A percentile compares a stretch with the other conserved stretches of the same genome.
Evolutionary conservation across 495 filamentous ascomycete genomes (phyloP).

Genomic region (Pyronema omphalodes): DNA sequence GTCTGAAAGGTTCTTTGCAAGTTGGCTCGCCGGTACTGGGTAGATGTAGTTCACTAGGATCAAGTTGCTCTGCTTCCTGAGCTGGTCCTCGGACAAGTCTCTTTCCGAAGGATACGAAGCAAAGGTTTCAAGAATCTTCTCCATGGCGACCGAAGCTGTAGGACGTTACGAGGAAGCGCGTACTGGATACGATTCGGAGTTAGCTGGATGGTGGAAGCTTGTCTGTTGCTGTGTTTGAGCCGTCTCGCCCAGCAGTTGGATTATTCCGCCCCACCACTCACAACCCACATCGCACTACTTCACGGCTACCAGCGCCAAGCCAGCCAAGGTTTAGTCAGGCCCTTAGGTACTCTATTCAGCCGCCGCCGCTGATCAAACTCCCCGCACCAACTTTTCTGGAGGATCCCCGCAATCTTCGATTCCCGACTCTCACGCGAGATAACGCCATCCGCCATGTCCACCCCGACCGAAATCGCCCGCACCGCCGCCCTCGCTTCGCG

Average conservation of each 20-base stretch:
- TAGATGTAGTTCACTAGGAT: slow-evolving; percentile 15
- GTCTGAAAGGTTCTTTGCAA: slow-evolving; percentile 16
- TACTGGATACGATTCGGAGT: not conserved
- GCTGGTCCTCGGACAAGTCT: slow-evolving; percentile 16
- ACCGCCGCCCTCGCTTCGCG: slow-evolving; percentile 17
- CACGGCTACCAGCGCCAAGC: too few species aligned
- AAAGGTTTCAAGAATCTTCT: slow-evolving; percentile 21
- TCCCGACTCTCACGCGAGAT: not conserved
- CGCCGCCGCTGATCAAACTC: slow-evolving; percentile 2
- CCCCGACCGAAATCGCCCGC: slow-evolving; percentile 16
- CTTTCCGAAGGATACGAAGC: slow-evolving; percentile 15
- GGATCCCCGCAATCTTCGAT: not conserved
- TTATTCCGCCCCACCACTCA: too few species aligned
- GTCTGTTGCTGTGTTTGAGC: not conserved
- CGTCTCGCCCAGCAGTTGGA: too few species aligned
- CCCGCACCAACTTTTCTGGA: not conserved
- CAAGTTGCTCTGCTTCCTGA: slow-evolving; percentile 15
- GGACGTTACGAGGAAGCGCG: not conserved
- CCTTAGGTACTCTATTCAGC: not conserved
- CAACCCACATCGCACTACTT: too few species aligned
- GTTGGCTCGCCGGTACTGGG: slow-evolving; percentile 16
- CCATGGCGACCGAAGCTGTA: slow-evolving; percentile 11
- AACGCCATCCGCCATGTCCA: slow-evolving; percentile 8
- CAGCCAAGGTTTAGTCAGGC: too few species aligned
- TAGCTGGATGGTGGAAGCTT: not conserved